These are phyloP conservation scores for Rhodotorula sp. DNA, from an alignment of 1,284 basidiomycete genomes.

Conservation along the genomic window DNA sequence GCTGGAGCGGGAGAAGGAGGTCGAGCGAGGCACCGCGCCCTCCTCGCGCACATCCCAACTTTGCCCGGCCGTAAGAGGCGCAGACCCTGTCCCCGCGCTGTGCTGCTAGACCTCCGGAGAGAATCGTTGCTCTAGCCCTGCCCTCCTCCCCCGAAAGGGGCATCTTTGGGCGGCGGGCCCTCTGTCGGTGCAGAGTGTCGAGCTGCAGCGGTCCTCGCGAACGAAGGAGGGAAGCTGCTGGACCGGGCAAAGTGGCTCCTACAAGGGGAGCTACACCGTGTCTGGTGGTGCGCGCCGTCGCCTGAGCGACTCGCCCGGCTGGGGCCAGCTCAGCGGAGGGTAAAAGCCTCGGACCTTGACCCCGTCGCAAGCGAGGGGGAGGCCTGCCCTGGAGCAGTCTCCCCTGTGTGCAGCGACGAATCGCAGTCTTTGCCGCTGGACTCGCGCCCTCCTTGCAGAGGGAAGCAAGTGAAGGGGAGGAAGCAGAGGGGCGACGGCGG, in stretches of 20 bases:
- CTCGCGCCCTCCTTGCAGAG: neutral
- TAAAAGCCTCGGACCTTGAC: slow-evolving; percentile 24
- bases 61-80: neutral
- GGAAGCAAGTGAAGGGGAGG: neutral
- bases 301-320: slow-evolving; percentile 17
- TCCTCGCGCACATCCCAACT: slow-evolving; percentile 23
- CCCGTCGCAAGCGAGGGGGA: slow-evolving; percentile 5
- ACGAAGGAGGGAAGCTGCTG: neutral
- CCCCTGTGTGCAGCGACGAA: slow-evolving; percentile 15
- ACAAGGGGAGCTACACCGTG: neutral
- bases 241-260: neutral
- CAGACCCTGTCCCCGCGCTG: neutral
- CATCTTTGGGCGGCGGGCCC: slow-evolving; percentile 14
- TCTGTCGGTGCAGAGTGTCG: neutral
- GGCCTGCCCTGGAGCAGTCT: neutral
- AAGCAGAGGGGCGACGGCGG: neutral
- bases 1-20: neutral
- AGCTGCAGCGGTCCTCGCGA: slow-evolving; percentile 21
- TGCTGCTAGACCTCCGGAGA: neutral
- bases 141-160: slow-evolving; percentile 1
- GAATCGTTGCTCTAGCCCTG: neutral
- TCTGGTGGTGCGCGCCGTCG: slow-evolving; percentile 26
- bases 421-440: slow-evolving; percentile 9
- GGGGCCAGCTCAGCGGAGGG: slow-evolving; percentile 18
- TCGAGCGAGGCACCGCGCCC: slow-evolving; percentile 9